Percentiles rank a stretch among this genome's conserved stretches.
These are phyloP conservation scores for Yamadazyma olivae DNA, from an alignment of 805 yeast genomes.

Conservation along the genomic window DNA sequence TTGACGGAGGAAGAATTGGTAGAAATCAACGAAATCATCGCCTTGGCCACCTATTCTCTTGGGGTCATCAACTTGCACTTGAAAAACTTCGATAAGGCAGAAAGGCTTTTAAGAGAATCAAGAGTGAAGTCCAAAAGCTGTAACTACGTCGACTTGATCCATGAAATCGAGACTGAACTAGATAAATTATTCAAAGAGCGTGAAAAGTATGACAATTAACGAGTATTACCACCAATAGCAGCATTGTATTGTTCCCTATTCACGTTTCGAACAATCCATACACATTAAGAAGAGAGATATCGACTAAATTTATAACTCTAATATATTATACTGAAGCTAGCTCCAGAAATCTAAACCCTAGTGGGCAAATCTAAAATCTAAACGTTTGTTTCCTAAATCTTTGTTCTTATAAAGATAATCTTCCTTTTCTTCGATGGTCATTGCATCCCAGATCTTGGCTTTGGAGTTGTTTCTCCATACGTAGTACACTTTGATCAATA, in stretches of 20 bases:
- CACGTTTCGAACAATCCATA: not conserved
- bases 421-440: slow-evolving; percentile 18
- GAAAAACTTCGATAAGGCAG: slow-evolving; percentile 56
- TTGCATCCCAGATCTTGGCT: slow-evolving; percentile 16
- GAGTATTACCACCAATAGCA: not conserved
- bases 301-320: no score
- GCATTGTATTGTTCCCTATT: no score
- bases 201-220: slow-evolving; percentile 3
- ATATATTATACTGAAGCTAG: not conserved
- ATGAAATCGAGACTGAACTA: slow-evolving; percentile 66
- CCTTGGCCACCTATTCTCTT: slow-evolving; percentile 78
- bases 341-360: slow-evolving; percentile 6
- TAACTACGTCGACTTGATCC: slow-evolving; percentile 59
- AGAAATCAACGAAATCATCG: slow-evolving; percentile 60
- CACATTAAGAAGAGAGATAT: not conserved
- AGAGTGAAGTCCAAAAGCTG: slow-evolving; percentile 66
- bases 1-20: slow-evolving; percentile 1
- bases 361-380: slow-evolving; percentile 21
- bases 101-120: slow-evolving; percentile 62
- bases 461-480: slow-evolving; percentile 18
- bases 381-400: slow-evolving; percentile 22
- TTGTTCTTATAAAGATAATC: slow-evolving; percentile 14
- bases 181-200: slow-evolving; percentile 40
- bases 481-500: slow-evolving; percentile 20
- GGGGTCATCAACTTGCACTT: slow-evolving; percentile 75